Evolutionary conservation across 2,329 filamentous ascomycete species (phyloP), one percentile per base, ranked within the genome.

Genomic region (Pezicula radicicola): DNA sequence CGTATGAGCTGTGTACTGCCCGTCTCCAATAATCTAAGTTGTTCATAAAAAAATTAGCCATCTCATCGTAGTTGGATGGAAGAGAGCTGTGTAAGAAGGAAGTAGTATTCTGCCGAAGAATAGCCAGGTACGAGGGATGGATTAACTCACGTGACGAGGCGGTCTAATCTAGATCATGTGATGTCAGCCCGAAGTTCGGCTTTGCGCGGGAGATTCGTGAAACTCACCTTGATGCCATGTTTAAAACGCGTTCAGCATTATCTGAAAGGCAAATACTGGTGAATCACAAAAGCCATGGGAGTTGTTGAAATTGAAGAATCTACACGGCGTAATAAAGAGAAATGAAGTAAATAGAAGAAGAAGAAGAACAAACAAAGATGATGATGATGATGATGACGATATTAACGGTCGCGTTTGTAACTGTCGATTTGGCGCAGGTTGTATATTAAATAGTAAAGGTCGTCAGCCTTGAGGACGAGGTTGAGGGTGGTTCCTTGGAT

Each of bases 1-100:
- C 95, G 87, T 68, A 99, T 97, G 60, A 99, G 79, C 68, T 88
- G 87, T 55, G 94, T 99, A 74, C 93, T 97, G 63, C 94, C 94
- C 52, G 94, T 97, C 79, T 99, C 94, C 63, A 99, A 85, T 68
- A 99, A 84, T 59, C 92, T 96, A 70, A 39, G 15, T 18, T 8
- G 42, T 36, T 40, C 42, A 55, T 42, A n/a, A 43, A 25, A 18
- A 3, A 43, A 25, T 33, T 7, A 3, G 28, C 35, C 35, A 19
- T 21, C 89, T 64, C 49, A 49, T 57, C 33, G 44, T 15, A 19
- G 27, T 15, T 7, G 21, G 40, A 47, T 41, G 21, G 25, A 50
- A 47, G 40, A 28, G 13, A 30, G 30, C 13, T 35, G 30, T 30
- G 27, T 37, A 21, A 50, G 19, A 28, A n/a, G 18, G 37, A 6